Evolutionary conservation across 495 filamentous ascomycete species (phyloP), one percentile per base, ranked within the genome.

Genomic region (Penicillium subrubescens): DNA sequence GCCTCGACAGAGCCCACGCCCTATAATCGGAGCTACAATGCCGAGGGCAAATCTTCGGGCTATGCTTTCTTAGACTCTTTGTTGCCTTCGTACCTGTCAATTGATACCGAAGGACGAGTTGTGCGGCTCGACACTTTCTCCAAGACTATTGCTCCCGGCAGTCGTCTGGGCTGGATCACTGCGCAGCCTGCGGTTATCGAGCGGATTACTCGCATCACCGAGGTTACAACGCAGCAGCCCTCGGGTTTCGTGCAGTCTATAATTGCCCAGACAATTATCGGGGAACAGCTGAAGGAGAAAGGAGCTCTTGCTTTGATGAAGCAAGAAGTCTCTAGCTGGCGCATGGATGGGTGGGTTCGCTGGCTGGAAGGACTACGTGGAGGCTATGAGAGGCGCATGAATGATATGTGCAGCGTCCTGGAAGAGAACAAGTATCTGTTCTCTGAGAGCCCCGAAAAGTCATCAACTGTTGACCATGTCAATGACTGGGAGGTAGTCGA

Each of bases 91-190:
- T 86, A 90, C 61, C 77, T 93, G 8, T 88, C 85, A 60, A 81
- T 94, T 63, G 94, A 98, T 75, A 84, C 81, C 21, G 89, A 96
- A 69, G 94, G 94, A 66, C 92, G 94, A 39, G 94, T 97, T 52
- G 83, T 97, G 74, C 88, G 91, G 51, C 82, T 93, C 66, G 92
- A 94, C 72, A 91, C 89, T 0, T 92, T 94, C 72, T 92, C 89
- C 66, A 94, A 94, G 72, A 91, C 92, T 29, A 83, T 93, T 27
- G 88, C 91, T 1, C 91, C 92, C 0, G 92, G 92, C 15, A 88
- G 88, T 61, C 83, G 92, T 43, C 71, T 89, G 17, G 92, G 92
- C 17, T 94, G 92, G 92, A 82, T 92, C 56, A 92, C 90, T 15
- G 91, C 90, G 3, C 90, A 95, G 66, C 92, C 92, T 4, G 86